Base-by-base conservation (phyloP, 2,329 filamentous ascomycete species). In the Penicillium sp. region DNA sequence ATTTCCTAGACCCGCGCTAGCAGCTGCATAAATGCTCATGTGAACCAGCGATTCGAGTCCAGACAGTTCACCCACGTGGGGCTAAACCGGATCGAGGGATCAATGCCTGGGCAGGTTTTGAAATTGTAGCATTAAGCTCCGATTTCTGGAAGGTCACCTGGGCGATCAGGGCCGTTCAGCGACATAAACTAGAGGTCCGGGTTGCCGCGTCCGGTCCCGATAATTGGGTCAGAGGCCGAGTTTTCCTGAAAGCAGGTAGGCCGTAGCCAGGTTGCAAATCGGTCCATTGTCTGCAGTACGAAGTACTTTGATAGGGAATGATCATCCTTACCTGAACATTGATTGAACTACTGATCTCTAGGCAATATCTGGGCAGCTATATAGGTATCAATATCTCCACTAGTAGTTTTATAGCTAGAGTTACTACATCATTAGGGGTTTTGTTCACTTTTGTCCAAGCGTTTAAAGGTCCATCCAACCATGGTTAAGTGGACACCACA, bases 11-110 rank as follows among this genome's bases (percentile, higher is more conserved):
- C 29, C 42, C 51, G 51, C 51, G 43, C 29, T 53, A 53, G 42
- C 51, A 53, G 51, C 33, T 42, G 37, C 43, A 46, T 46, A 46
- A 53, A 53, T 53, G 27, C 26, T 47, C 42, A 35, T 44, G 51
- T 31, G 39, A 31, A 35, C 49, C 10, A 24, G 14, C 27, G 49
- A 44, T n/a, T 22, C 39, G n/a, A 43, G 22, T 37, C 33, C 37
- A 50, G 14, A 33, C 33, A 50, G n/a, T 11, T 31, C n/a, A 13
- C 45, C 45, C 45, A 47, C 45, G 45, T 47, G 45, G 47, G 22
- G 29, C 49, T 52, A 52, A 31, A 44, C 49, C 31, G 14, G 26
- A 45, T 52, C 24, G 24, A 44, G 39, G 37, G 37, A 43, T 29
- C 26, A 44, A 45, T n/a, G 35, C n/a, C 35, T 37, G 35, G n/a